Evolutionary conservation across 2,329 filamentous ascomycete species (phyloP), one percentile per base, ranked within the genome.

Genomic region (Colletotrichum chrysophilum): DNA sequence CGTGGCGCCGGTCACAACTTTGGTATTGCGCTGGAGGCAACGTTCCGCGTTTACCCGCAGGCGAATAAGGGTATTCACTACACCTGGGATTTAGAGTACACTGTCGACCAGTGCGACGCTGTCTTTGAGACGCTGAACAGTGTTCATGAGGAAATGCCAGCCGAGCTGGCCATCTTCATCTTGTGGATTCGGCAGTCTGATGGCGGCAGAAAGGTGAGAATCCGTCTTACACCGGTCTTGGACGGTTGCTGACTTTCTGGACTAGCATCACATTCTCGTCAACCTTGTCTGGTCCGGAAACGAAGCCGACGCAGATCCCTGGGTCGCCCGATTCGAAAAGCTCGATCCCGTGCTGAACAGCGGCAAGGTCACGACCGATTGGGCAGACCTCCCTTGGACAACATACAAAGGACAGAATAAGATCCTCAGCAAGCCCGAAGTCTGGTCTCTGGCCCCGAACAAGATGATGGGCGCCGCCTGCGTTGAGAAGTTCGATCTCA

Each of bases 1-100:
- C 87, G 83, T 79, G 89, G 88, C 21, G 89, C 88, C 2, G 88
- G 87, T 1, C 87, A 85, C 18, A 89, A 89, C 77, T 86, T 90
- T 77, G 88, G 88, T 55, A 85, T 90, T 64, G 84, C 89, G 43
- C 79, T 87, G 70, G 87, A 84, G 76, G 84, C 87, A 16, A 85
- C 82, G 48, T 86, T 89, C 79, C 85, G 83, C 74, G 80, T 87
- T 21, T 84, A 80, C 75, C 56, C 78, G 10, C 84, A 85, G 78
- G 80, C 81, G 32, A 83, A 72, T 38, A 66, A 43, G 18, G 61
- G 80, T 8, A 71, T 78, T 76, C 67, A 78, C 38, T 38, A 80
- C 79, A 38, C 81, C 71, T 81, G 77, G 79, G 28, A 80, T 72
- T 3, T 82, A 9, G 76, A 79, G 64, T 82, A 82, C 58, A 72